A percentile compares a stretch with the other conserved stretches of the same genome.
Conservation (phyloP, 768 basidiomycete species). For the Tulasnella sp. region DNA sequence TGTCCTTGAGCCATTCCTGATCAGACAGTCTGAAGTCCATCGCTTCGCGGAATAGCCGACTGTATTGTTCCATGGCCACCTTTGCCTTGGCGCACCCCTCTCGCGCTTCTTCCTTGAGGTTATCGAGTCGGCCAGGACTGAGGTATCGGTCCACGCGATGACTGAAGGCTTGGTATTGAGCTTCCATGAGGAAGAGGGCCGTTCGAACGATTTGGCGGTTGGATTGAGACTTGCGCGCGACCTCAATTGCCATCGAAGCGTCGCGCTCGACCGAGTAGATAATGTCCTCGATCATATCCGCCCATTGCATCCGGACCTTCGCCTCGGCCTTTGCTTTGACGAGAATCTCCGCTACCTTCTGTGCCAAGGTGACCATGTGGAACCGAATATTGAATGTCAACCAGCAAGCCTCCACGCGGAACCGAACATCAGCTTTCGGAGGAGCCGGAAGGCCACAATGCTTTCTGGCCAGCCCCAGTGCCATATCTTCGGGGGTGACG, state of each 20-base stretch:
- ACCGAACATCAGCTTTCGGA: constrained; percentile 62
- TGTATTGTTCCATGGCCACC: constrained; percentile 12
- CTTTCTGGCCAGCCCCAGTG: constrained; percentile 57
- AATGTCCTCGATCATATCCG: constrained; percentile 52
- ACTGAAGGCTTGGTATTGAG: constrained; percentile 53
- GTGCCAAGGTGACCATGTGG: constrained; percentile 52
- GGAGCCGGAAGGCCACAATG: constrained; percentile 58
- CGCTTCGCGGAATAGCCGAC: constrained; percentile 38
- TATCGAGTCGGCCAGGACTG: constrained; percentile 31
- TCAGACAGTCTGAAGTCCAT: constrained; percentile 37
- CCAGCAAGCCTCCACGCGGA: constrained; percentile 65
- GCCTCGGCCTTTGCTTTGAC: neutral
- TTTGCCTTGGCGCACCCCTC: constrained; percentile 13
- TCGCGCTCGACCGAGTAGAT: constrained; percentile 54
- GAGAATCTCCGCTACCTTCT: constrained; percentile 49
- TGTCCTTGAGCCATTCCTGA: constrained; percentile 50
- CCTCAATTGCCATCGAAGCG: constrained; percentile 50
- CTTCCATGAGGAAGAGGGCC: constrained; percentile 50
- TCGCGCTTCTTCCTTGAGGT: neutral
- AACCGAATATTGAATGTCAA: constrained; percentile 58
- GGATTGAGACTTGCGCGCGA: constrained; percentile 56
- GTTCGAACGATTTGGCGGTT: constrained; percentile 58
- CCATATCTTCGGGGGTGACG: constrained; percentile 52
- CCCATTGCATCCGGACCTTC: constrained; percentile 49
- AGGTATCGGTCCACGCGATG: constrained; percentile 38